phyloP scores from a whole-genome alignment of 2,329 filamentous ascomycete genomes.

The Ascochyta koolunga region DNA sequence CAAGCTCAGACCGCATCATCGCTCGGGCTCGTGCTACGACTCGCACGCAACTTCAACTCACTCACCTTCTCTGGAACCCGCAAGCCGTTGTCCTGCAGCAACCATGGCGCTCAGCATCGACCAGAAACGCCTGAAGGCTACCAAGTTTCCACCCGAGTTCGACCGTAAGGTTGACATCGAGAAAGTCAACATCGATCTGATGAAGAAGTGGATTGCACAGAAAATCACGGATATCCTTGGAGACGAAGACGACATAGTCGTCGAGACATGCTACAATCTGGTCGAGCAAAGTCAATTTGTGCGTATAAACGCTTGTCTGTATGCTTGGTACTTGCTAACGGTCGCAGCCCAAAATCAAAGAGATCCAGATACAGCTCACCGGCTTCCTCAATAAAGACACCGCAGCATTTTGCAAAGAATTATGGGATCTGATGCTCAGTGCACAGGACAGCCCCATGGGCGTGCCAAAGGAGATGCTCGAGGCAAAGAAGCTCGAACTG shows the following conservation, averaged over 20 bases:
- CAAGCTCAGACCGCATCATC: constrained; percentile 15
- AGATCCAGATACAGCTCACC: constrained; percentile 89
- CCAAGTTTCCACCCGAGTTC: constrained; percentile 93
- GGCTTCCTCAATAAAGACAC: constrained; percentile 96
- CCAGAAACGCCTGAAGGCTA: constrained; percentile 85
- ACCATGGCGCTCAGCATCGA: constrained; percentile 84
- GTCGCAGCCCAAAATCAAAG: constrained; percentile 88
- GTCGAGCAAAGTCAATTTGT: constrained; percentile 79
- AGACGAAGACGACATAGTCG: constrained; percentile 95
- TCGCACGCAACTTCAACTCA: neutral
- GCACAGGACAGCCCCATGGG: constrained; percentile 88
- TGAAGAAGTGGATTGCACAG: constrained; percentile 98
- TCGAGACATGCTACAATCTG: constrained; percentile 76
- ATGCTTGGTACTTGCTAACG: constrained; percentile 17
- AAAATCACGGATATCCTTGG: constrained; percentile 86
- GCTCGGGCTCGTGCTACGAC: constrained; percentile 6
- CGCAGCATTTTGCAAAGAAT: constrained; percentile 84
- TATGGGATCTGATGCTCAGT: constrained; percentile 91
- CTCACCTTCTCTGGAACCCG: neutral
- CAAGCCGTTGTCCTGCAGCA: constrained; percentile 5
- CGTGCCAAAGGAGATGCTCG: constrained; percentile 90
- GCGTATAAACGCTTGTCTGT: constrained; percentile 48
- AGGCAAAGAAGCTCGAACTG: constrained; percentile 94
- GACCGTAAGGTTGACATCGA: constrained; percentile 95
- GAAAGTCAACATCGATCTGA: constrained; percentile 95